Evolutionary conservation across 2,329 filamentous ascomycete genomes (phyloP), one percentile per base, ranked within the genome.

Genomic region (Sphaceloma murrayae): DNA sequence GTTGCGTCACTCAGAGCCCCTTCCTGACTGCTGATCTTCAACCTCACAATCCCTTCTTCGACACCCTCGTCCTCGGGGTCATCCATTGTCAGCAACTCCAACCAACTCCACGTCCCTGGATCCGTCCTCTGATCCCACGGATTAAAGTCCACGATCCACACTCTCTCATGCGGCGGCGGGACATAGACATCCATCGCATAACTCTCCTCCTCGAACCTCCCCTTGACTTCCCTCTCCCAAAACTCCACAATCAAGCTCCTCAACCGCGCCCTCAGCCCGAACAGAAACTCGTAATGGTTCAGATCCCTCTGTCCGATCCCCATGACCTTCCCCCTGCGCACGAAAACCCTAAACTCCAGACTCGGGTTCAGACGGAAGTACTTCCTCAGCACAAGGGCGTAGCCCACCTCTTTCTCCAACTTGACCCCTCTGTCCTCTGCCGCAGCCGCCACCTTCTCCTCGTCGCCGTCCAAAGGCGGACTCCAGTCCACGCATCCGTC

Each of bases 121-220:
- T 98, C 91, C 0, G 91, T 98, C 48, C 85, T 72, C 31, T 78
- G 75, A 1, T 89, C 89, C 85, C 89, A 98, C 0, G 91, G 86
- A 57, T 96, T 96, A 57, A 98, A 83, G 59, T 98, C 91, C 38
- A 98, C 81, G 8, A 98, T 69, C 67, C 87, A 83, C 2, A 93
- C 84, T 36, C 77, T 73, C 38, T 85, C 77, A 45, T 93, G 74
- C 1, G 82, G 62, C 56, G 74, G 68, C 55, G 89, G 88, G 1
- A 98, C 74, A 58, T 98, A 96, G 32, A 95, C 81, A 58, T 98
- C 91, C 56, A 98, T 94, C 0, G 78, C 76, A 54, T 94, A 96
- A 60, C 77, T 82, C 2, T 76, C 72, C 50, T 96, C 89, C 0
- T 84, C 82, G 55, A 96, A 96, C 0, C 78, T 83, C 52, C 82